These are phyloP conservation scores for Solanum chilense DNA, from an alignment of 257 asterid genomes.

Conservation along the genomic window DNA sequence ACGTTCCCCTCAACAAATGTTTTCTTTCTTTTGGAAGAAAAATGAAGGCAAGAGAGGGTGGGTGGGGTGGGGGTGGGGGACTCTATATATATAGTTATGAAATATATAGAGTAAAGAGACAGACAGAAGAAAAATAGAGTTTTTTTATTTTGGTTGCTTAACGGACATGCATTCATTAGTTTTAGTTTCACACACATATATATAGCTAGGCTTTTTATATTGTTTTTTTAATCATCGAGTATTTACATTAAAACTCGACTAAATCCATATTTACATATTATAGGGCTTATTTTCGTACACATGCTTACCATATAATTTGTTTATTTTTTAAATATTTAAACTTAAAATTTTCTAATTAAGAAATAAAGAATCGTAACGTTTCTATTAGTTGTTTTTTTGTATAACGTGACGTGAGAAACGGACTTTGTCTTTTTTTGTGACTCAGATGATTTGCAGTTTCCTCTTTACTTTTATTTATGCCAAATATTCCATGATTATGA, in stretches of 20 bases:
- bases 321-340: rapidly evolving
- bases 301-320: rapidly evolving
- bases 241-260: neutral
- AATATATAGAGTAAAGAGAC: neutral
- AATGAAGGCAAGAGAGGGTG: neutral
- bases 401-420: neutral
- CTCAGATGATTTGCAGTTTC: conserved; percentile 1
- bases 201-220: neutral
- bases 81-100: neutral
- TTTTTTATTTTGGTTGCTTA: conserved; percentile 8
- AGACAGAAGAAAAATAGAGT: neutral
- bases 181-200: neutral
- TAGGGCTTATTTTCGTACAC: rapidly evolving
- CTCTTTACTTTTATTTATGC: neutral
- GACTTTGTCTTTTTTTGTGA: neutral
- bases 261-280: neutral
- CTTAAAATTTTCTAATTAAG: rapidly evolving
- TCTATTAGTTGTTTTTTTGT: neutral
- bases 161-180: conserved; percentile 17
- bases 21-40: neutral
- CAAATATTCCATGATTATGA: neutral
- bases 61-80: neutral
- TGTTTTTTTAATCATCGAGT: too few relatives aligned
- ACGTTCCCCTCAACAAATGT: conserved; percentile 31
- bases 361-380: neutral